phyloP scores from a whole-genome alignment of 2,329 filamentous ascomycete species.

The Huntiella moniliformis region DNA sequence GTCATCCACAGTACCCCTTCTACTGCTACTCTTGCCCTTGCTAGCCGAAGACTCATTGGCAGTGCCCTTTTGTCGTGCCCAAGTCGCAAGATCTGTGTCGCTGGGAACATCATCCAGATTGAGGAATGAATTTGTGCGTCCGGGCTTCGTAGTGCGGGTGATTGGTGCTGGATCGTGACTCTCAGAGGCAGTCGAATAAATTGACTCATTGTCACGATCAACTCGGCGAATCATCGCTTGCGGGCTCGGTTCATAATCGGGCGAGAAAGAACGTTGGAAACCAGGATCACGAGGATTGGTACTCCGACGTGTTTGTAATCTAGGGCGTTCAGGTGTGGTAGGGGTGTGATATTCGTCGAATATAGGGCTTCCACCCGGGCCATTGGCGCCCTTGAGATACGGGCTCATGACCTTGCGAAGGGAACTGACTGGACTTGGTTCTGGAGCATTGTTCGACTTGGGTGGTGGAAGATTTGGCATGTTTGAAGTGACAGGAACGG shows the following conservation, averaged over 20 bases:
- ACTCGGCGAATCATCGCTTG: constrained; percentile 54
- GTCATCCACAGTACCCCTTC: constrained; percentile 13
- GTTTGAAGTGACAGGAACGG: neutral
- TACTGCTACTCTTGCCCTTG: neutral
- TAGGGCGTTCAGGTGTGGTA: constrained; percentile 8
- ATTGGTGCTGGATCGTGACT: constrained; percentile 20
- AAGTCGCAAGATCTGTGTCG: constrained; percentile 25
- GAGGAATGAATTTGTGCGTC: constrained; percentile 30
- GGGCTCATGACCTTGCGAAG: constrained; percentile 74
- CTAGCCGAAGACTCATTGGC: neutral
- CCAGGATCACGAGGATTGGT: constrained; percentile 9
- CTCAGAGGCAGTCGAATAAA: constrained; percentile 13
- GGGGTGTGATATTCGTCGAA: constrained; percentile 9
- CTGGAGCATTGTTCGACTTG: constrained; percentile 19
- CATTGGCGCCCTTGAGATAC: constrained; percentile 34
- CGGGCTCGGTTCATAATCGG: constrained; percentile 54
- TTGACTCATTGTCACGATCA: constrained; percentile 24
- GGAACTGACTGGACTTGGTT: constrained; percentile 55
- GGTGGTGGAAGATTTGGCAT: constrained; percentile 21
- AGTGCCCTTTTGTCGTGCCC: neutral
- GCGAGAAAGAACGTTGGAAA: constrained; percentile 46
- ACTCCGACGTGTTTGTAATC: constrained; percentile 3
- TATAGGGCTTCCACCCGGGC: neutral
- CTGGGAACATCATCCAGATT: constrained; percentile 27
- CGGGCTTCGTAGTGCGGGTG: constrained; percentile 16